Conservation (phyloP, 2,329 filamentous ascomycete species). For the Coniochaeta sp. region DNA sequence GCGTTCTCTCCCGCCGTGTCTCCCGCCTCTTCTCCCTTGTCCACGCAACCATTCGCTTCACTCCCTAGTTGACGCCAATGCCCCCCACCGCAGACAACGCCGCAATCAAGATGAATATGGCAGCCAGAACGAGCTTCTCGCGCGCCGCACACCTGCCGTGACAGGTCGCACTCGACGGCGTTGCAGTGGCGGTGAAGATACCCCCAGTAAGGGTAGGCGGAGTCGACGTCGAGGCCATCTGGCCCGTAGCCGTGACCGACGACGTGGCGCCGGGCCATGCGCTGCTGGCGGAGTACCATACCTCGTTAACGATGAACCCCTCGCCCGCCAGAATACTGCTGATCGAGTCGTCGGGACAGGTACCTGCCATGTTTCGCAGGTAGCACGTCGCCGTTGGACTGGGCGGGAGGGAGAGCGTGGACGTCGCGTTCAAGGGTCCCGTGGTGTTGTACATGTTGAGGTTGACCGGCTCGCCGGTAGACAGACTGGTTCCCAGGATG, state of each 20-base stretch:
- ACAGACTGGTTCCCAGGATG: slow-evolving; percentile 46
- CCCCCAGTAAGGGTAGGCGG: slow-evolving; percentile 28
- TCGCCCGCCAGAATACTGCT: slow-evolving; percentile 37
- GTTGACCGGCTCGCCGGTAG: slow-evolving; percentile 46
- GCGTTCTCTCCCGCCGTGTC: too few species aligned
- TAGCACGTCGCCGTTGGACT: slow-evolving; percentile 51
- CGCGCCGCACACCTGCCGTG: neutral
- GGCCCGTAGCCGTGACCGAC: neutral
- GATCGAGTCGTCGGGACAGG: slow-evolving; percentile 46
- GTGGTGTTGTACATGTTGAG: slow-evolving; percentile 46
- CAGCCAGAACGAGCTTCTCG: too few species aligned
- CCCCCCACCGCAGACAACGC: too few species aligned
- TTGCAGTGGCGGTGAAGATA: slow-evolving; percentile 23
- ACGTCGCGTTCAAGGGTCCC: slow-evolving; percentile 50
- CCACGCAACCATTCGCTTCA: too few species aligned
- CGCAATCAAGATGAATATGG: too few species aligned
- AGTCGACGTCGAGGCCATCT: neutral
- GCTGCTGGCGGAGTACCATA: slow-evolving; percentile 37
- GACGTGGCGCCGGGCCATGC: slow-evolving; percentile 32
- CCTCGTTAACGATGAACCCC: slow-evolving; percentile 54
- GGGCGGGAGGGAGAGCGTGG: slow-evolving; percentile 43
- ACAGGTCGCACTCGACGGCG: slow-evolving; percentile 5
- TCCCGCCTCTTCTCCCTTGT: too few species aligned
- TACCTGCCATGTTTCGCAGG: slow-evolving; percentile 41
- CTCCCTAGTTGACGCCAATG: too few species aligned